A percentile compares a stretch with the other conserved stretches of the same genome.
These are phyloP conservation scores for Ganoderma lingzhi DNA, from an alignment of 1,284 basidiomycete species.

Conservation along the genomic window DNA sequence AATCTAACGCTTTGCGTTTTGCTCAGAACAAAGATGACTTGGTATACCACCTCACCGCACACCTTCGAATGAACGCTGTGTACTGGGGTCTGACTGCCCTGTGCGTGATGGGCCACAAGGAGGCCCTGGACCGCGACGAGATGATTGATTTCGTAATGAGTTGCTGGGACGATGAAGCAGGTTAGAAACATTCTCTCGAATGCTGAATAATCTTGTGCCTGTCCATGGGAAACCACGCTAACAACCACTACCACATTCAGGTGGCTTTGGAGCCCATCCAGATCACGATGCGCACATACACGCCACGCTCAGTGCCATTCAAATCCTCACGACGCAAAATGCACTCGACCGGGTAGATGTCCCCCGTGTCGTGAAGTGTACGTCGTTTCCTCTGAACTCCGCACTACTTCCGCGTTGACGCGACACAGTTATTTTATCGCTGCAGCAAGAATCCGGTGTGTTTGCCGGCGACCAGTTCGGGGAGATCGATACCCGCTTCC, in stretches of 20 bases:
- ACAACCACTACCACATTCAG: slow-evolving; percentile 48
- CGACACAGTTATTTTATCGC: slow-evolving; percentile 76
- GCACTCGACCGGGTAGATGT: slow-evolving; percentile 78
- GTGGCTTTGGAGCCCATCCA: slow-evolving; percentile 92
- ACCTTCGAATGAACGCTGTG: slow-evolving; percentile 94
- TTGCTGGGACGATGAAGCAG: slow-evolving; percentile 93
- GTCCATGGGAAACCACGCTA: slow-evolving; percentile 3
- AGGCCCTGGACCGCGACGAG: slow-evolving; percentile 83
- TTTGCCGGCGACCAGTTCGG: slow-evolving; percentile 93
- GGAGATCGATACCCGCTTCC: slow-evolving; percentile 93
- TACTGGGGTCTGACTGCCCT: slow-evolving; percentile 97
- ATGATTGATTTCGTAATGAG: slow-evolving; percentile 92
- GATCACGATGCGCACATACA: slow-evolving; percentile 93
- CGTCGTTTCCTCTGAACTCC: slow-evolving; percentile 38
- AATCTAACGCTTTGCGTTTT: background rate
- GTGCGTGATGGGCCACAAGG: slow-evolving; percentile 79
- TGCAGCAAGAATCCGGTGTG: slow-evolving; percentile 86
- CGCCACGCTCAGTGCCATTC: slow-evolving; percentile 90
- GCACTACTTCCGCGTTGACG: slow-evolving; percentile 4
- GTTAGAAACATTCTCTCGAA: slow-evolving; percentile 48
- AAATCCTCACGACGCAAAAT: slow-evolving; percentile 89
- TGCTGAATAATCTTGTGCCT: background rate
- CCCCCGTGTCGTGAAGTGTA: slow-evolving; percentile 80
- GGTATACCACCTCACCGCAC: slow-evolving; percentile 93
- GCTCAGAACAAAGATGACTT: slow-evolving; percentile 84